A percentile compares a stretch with the other conserved stretches of the same genome.
Evolutionary conservation across 495 filamentous ascomycete genomes (phyloP).

Genomic region (Lasiosphaeria ovina): DNA sequence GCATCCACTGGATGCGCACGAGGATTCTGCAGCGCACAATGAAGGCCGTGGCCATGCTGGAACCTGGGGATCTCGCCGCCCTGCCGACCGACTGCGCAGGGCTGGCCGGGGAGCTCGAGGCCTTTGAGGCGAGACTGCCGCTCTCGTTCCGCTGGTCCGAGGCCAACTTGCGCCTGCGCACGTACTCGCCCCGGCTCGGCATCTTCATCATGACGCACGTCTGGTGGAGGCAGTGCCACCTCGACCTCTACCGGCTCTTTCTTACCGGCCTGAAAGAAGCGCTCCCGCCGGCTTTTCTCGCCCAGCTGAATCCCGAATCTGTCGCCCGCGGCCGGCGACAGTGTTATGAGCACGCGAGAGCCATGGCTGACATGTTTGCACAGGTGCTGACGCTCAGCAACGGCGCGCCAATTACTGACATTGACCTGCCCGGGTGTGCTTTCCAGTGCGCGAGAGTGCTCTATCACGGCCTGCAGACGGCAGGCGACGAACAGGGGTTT

Average conservation of each 20-base stretch:
- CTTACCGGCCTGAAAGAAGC: slow-evolving; percentile 45
- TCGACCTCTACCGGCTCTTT: slow-evolving; percentile 49
- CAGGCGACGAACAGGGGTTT: slow-evolving; percentile 20
- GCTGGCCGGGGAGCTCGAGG: slow-evolving; percentile 40
- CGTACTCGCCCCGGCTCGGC: slow-evolving; percentile 45
- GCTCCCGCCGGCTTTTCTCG: slow-evolving; percentile 35
- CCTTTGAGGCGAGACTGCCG: slow-evolving; percentile 45
- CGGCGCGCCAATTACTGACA: slow-evolving; percentile 42
- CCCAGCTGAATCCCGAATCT: slow-evolving; percentile 38
- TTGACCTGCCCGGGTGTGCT: slow-evolving; percentile 48
- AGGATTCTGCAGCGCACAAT: slow-evolving; percentile 44
- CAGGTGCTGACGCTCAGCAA: slow-evolving; percentile 39
- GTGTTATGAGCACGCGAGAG: slow-evolving; percentile 48
- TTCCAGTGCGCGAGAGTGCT: slow-evolving; percentile 48
- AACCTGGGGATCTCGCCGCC: slow-evolving; percentile 36
- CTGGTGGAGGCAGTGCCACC: slow-evolving; percentile 50
- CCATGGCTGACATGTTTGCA: slow-evolving; percentile 49
- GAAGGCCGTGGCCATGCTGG: slow-evolving; percentile 29
- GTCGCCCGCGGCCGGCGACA: slow-evolving; percentile 36
- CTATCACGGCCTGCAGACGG: slow-evolving; percentile 33
- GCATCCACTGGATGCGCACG: slow-evolving; percentile 47
- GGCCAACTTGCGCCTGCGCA: slow-evolving; percentile 47
- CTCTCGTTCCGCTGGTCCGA: slow-evolving; percentile 48
- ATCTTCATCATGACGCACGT: slow-evolving; percentile 53
- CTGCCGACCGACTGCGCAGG: slow-evolving; percentile 41